Conservation (phyloP, 2,329 filamentous ascomycete species). For the Fusarium transvaalense region DNA sequence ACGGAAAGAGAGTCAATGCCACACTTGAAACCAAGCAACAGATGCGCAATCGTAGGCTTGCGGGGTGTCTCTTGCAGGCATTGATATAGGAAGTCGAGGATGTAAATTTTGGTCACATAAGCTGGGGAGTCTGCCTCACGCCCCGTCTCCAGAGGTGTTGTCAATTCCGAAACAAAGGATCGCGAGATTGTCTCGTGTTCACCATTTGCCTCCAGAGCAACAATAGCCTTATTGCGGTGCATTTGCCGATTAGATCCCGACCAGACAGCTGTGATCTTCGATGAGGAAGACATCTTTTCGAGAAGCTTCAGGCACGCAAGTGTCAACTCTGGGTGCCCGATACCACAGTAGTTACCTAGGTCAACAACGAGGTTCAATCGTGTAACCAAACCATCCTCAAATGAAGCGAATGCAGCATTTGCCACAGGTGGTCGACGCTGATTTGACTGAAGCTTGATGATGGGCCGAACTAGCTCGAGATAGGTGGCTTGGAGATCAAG, state of each 20-base stretch:
- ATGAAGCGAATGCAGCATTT: conserved; percentile 80
- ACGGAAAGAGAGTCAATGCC: conserved; percentile 77
- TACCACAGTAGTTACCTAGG: conserved; percentile 86
- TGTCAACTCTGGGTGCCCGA: conserved; percentile 83
- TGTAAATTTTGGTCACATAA: conserved; percentile 84
- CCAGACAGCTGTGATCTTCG: conserved; percentile 80
- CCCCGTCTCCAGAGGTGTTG: conserved; percentile 77
- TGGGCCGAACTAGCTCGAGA: conserved; percentile 85
- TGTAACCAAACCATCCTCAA: conserved; percentile 90
- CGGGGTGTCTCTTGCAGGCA: conserved; percentile 81
- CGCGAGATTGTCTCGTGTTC: conserved; percentile 84
- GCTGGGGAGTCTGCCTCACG: conserved; percentile 76
- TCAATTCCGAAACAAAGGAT: conserved; percentile 77
- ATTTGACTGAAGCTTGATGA: conserved; percentile 75
- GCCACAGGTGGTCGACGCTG: conserved; percentile 72
- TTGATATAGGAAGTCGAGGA: conserved; percentile 86
- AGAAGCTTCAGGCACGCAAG: conserved; percentile 84
- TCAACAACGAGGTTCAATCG: conserved; percentile 84
- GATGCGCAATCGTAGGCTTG: conserved; percentile 88
- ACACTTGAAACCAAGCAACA: conserved; percentile 89
- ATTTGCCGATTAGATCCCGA: conserved; percentile 70
- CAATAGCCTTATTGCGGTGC: conserved; percentile 85
- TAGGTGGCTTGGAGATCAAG: conserved; percentile 93
- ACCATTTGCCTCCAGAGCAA: conserved; percentile 85
- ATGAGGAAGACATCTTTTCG: conserved; percentile 86